These are phyloP conservation scores for Paracamarosporium sp. DNA, from an alignment of 2,329 filamentous ascomycete species.

Conservation along the genomic window DNA sequence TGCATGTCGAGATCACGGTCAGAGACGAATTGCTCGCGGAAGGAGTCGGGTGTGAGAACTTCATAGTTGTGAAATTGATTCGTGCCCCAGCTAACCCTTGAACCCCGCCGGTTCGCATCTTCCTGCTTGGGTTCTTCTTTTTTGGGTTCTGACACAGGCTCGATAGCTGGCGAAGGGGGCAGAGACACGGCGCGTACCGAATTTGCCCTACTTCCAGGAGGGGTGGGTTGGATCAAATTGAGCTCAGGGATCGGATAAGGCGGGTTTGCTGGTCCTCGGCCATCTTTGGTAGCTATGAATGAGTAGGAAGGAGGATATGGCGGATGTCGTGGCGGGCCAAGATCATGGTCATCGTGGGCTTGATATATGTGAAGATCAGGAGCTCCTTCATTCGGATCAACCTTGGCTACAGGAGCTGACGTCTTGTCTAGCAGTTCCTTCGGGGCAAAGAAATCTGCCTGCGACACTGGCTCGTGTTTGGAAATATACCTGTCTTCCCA, in stretches of 20 bases:
- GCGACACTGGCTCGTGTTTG: conserved; percentile 44
- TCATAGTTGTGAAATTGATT: conserved; percentile 57
- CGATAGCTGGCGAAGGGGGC: conserved; percentile 42
- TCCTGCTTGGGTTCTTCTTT: conserved; percentile 29
- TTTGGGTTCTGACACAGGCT: conserved; percentile 28
- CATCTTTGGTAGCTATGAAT: conserved; percentile 50
- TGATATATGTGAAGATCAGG: conserved; percentile 52
- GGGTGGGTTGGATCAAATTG: conserved; percentile 65
- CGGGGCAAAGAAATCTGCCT: conserved; percentile 57
- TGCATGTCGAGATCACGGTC: conserved; percentile 34
- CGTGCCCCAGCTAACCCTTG: conserved; percentile 56
- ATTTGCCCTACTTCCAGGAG: conserved; percentile 58
- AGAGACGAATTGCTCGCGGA: conserved; percentile 45
- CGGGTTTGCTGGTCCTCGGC: conserved; percentile 31
- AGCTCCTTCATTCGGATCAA: conserved; percentile 53
- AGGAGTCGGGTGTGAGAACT: conserved; percentile 53
- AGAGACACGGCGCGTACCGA: conserved; percentile 44
- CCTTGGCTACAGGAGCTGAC: conserved; percentile 41
- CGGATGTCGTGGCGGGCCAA: conserved; percentile 32
- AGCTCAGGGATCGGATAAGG: conserved; percentile 59
- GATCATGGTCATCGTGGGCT: conserved; percentile 46
- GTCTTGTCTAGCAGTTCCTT: conserved; percentile 50
- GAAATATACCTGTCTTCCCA: conserved; percentile 48
- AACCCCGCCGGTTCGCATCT: conserved; percentile 30
- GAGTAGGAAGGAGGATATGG: conserved; percentile 47